phyloP scores from a whole-genome alignment of 1,284 basidiomycete species.

The Tilletiopsis washingtonensis region DNA sequence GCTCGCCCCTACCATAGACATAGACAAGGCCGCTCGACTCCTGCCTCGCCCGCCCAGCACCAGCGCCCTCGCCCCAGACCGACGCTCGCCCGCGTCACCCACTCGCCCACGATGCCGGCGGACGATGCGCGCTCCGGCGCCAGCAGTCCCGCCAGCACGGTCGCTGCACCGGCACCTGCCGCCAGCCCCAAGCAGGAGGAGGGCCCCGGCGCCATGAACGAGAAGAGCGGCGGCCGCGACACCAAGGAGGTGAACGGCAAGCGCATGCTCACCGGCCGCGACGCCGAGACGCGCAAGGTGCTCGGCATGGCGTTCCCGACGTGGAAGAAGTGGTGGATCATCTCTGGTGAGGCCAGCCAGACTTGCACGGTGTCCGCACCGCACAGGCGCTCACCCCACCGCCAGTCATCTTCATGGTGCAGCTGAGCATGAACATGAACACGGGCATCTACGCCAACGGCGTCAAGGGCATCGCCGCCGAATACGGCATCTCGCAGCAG shows the following conservation, averaged over 20 bases:
- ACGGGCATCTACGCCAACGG: constrained; percentile 47
- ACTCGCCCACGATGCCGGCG: no score
- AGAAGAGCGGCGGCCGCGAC: background rate
- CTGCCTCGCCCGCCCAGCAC: no score
- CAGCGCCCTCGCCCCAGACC: no score
- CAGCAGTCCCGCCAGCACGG: no score
- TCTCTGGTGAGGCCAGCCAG: background rate
- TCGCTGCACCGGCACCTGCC: no score
- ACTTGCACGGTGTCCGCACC: background rate
- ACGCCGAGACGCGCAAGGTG: constrained; percentile 39
- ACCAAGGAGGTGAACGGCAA: constrained; percentile 27
- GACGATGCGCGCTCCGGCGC: no score
- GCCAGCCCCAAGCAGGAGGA: background rate
- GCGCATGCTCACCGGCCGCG: constrained; percentile 43
- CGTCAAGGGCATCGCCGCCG: constrained; percentile 25
- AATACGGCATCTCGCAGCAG: constrained; percentile 48
- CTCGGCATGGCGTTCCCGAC: constrained; percentile 38
- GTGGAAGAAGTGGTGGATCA: constrained; percentile 48
- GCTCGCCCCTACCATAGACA: no score
- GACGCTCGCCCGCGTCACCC: no score
- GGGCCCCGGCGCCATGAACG: background rate
- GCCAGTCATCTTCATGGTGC: constrained; percentile 49
- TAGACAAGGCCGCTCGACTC: no score
- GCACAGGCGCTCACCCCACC: constrained; percentile 15
- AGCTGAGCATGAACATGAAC: constrained; percentile 49